Evolutionary conservation across 139 green algal species (phyloP), one percentile per base, ranked within the genome.

Genomic region (Closterium sp.): DNA sequence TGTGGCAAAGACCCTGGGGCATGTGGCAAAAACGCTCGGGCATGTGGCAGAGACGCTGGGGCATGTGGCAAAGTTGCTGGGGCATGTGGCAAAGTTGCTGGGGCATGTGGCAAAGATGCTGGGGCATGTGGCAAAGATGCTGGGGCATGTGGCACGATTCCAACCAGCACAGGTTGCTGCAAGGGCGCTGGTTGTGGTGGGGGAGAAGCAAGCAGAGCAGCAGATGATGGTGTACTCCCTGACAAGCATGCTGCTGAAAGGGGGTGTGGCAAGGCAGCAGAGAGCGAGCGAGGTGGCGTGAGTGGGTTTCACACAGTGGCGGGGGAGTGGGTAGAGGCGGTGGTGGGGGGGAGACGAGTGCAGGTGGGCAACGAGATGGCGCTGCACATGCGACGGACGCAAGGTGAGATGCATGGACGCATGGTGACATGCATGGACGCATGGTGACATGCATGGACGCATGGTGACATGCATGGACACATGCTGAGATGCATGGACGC

Each of bases 361-460:
- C 81, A 93, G 23, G 43, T 94, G 34, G 93, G 93, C 88, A 95
- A 94, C 85, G n/a, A 84, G 25, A 86, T 94, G 66, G 93, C 88
- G 9, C 64, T 32, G 31, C 19, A 33, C n/a, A n/a, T 88, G 0
- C 43, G 92, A 4, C 93, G 92, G 92, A 87, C 33, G 8, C 33
- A 87, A 28, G 33, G 84, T 87, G 33, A 35, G 84, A 85, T 2
- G 7, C 33, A 35, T 19, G 16, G 16, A 43, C 16, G 16, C 33
- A 43, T 34, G 84, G 10, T 34, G 86, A 89, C 25, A 87, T 36
- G 4, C 30, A 87, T 87, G n/a, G n/a, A n/a, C n/a, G n/a, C n/a
- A n/a, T n/a, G n/a, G n/a, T n/a, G n/a, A n/a, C n/a, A n/a, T n/a
- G n/a, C n/a, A n/a, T n/a, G n/a, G n/a, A n/a, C n/a, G n/a, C n/a